phyloP scores from a whole-genome alignment of 2,329 filamentous ascomycete species.

The Clathrospora elynae region DNA sequence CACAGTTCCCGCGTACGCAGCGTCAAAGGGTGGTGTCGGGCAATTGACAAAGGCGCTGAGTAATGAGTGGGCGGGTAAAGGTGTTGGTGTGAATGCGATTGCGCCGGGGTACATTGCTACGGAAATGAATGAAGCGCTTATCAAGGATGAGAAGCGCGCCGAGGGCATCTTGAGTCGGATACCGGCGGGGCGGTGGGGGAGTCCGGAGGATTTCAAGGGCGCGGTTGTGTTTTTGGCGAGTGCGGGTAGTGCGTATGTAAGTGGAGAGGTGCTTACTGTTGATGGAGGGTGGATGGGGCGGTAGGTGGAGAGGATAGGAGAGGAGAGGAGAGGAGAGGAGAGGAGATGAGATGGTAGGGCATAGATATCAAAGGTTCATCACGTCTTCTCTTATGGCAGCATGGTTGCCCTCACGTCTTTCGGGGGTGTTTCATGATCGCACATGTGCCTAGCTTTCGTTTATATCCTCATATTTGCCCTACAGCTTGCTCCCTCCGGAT shows the following conservation, averaged over 20 bases:
- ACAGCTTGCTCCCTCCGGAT: constrained; percentile 12
- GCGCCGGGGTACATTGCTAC: constrained; percentile 89
- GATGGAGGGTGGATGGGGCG: constrained; percentile 94
- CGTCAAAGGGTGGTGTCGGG: constrained; percentile 81
- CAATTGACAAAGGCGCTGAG: constrained; percentile 84
- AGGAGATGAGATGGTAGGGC: neutral
- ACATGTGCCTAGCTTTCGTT: constrained; percentile 12
- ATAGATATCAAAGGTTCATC: neutral
- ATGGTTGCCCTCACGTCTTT: too few species aligned
- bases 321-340: neutral
- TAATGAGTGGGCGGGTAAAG: constrained; percentile 83
- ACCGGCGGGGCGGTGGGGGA: constrained; percentile 82
- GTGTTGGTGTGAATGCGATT: constrained; percentile 84
- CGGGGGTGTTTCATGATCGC: too few species aligned
- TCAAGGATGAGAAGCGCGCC: constrained; percentile 71
- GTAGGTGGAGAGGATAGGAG: constrained; percentile 49
- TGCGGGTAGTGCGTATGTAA: constrained; percentile 78
- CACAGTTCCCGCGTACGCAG: constrained; percentile 86
- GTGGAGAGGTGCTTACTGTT: constrained; percentile 79
- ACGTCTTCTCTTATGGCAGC: too few species aligned
- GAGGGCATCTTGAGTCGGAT: constrained; percentile 79
- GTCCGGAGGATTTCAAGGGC: constrained; percentile 86
- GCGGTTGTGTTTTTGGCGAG: constrained; percentile 78
- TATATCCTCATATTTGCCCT: constrained; percentile 5
- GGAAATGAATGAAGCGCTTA: constrained; percentile 89